phyloP scores from a whole-genome alignment of 768 basidiomycete genomes.

The Termitomyces sp. region DNA sequence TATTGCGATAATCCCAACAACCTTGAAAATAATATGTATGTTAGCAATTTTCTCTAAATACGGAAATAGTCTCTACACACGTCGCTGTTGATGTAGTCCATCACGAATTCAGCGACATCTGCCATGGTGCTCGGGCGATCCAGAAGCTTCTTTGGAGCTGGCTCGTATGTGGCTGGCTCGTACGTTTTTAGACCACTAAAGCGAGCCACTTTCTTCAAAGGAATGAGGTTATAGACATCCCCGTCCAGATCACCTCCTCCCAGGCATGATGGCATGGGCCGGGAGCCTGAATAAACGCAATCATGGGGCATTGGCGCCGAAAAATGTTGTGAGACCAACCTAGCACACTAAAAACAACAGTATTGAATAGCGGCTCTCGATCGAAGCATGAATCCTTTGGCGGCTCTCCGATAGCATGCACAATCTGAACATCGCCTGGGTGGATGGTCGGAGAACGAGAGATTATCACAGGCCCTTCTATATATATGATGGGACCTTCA shows the following conservation, averaged over 20 bases:
- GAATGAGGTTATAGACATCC: slow-evolving; percentile 53
- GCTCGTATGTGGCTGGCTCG: slow-evolving; percentile 45
- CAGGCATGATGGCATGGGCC: slow-evolving; percentile 59
- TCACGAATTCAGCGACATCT: slow-evolving; percentile 68
- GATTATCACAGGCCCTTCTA: slow-evolving; percentile 53
- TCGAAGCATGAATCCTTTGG: slow-evolving; percentile 49
- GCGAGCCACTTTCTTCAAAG: slow-evolving; percentile 33
- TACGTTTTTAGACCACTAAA: slow-evolving; percentile 24
- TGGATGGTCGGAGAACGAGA: slow-evolving; percentile 68
- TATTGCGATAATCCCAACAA: slow-evolving; percentile 57
- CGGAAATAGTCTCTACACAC: slow-evolving; percentile 29
- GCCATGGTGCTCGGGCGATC: slow-evolving; percentile 49
- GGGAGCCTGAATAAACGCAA: slow-evolving; percentile 35
- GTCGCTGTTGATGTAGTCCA: slow-evolving; percentile 66
- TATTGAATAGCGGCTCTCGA: slow-evolving; percentile 51
- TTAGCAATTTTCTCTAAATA: not conserved
- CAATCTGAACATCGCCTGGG: slow-evolving; percentile 66
- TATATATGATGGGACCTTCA: slow-evolving; percentile 36
- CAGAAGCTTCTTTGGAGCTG: slow-evolving; percentile 43
- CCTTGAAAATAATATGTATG: slow-evolving; percentile 25
- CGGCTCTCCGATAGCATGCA: slow-evolving; percentile 56
- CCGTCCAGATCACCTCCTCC: slow-evolving; percentile 75
- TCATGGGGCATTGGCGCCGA: not conserved
- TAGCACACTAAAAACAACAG: slow-evolving; percentile 59
- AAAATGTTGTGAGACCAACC: slow-evolving; percentile 29